Percentiles rank a stretch among this genome's conserved stretches.
phyloP scores from a whole-genome alignment of 768 basidiomycete genomes.

The Pleurotus salmoneostramineus region DNA sequence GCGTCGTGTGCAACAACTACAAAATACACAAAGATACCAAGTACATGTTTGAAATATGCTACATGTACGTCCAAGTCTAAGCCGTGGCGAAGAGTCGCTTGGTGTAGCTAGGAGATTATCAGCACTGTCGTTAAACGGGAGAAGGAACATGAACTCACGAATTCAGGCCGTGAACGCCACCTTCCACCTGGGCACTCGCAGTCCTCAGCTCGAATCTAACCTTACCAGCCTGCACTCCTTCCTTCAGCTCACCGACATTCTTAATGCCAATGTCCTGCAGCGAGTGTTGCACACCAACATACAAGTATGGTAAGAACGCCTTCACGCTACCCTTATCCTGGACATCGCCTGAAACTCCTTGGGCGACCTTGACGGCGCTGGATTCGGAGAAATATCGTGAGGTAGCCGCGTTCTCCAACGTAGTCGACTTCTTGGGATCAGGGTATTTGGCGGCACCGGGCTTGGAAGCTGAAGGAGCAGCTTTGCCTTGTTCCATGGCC shows the following conservation, averaged over 20 bases:
- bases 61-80: no score
- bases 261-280: slow-evolving; percentile 88
- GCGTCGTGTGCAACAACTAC: no score
- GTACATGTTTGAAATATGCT: no score
- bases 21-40: no score
- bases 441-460: slow-evolving; percentile 41
- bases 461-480: slow-evolving; percentile 23
- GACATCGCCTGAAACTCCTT: slow-evolving; percentile 94
- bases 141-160: slow-evolving; percentile 54
- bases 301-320: slow-evolving; percentile 85
- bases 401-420: slow-evolving; percentile 90
- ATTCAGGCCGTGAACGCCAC: slow-evolving; percentile 93
- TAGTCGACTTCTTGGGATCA: slow-evolving; percentile 38
- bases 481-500: slow-evolving; percentile 82
- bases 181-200: slow-evolving; percentile 92
- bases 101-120: no score
- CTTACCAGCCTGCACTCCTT: slow-evolving; percentile 56
- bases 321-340: slow-evolving; percentile 95
- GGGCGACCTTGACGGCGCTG: slow-evolving; percentile 92
- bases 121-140: no score
- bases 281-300: slow-evolving; percentile 86
- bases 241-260: slow-evolving; percentile 62
- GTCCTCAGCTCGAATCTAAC: slow-evolving; percentile 93
- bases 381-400: slow-evolving; percentile 93
- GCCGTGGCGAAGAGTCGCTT: no score